Percentiles rank a stretch among this genome's conserved stretches.
phyloP scores from a whole-genome alignment of 768 basidiomycete species.

The Mycena galericulata region DNA sequence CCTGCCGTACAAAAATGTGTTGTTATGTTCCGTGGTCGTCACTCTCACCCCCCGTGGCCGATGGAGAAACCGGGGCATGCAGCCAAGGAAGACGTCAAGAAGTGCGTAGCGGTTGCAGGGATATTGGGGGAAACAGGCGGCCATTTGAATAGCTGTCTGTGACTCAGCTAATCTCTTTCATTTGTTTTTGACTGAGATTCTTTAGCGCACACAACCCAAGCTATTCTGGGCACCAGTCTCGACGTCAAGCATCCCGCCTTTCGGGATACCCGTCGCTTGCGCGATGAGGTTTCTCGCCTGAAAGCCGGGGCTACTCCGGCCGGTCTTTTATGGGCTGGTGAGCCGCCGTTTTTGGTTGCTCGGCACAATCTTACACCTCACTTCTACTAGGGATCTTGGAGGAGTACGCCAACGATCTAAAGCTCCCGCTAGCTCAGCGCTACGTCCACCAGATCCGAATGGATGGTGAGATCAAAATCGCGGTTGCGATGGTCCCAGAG shows the following conservation, averaged over 20 bases:
- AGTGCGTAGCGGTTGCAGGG: background rate
- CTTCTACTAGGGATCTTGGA: background rate
- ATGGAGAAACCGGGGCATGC: background rate
- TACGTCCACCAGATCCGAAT: conserved; percentile 8
- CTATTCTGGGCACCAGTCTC: background rate
- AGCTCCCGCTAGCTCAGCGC: background rate
- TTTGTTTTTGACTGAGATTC: background rate
- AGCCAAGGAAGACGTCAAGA: background rate
- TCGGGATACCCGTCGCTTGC: background rate
- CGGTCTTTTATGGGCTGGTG: background rate
- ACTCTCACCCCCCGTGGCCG: conserved; percentile 10
- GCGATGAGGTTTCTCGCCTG: background rate
- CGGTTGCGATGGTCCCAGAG: background rate
- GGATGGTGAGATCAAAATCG: conserved; percentile 13
- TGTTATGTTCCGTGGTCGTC: background rate
- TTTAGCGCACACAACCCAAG: background rate
- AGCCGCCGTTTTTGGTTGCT: background rate
- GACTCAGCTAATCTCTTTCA: background rate
- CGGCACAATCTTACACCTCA: background rate
- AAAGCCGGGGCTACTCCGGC: background rate
- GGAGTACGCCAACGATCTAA: background rate
- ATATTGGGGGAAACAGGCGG: background rate
- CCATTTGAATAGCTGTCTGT: background rate
- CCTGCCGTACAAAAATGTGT: background rate
- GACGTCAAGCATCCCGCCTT: background rate